Conservation (phyloP, 2,329 filamentous ascomycete genomes). For the Aspergillus nomiae region DNA sequence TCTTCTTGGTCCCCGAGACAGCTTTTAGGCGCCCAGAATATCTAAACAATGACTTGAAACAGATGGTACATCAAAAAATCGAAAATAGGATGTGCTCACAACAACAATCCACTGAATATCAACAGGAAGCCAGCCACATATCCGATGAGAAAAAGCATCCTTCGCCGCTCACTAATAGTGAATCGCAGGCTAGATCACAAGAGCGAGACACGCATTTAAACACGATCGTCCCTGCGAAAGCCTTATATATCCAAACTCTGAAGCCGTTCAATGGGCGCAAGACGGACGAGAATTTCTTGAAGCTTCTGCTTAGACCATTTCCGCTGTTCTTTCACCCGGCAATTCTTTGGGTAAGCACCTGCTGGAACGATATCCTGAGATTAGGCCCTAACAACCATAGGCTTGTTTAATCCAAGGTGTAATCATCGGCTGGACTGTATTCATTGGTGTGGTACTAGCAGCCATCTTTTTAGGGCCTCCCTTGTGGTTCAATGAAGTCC, state of each 20-base stretch:
- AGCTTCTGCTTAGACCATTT: conserved; percentile 70
- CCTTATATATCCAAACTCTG: conserved; percentile 61
- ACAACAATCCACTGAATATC: conserved; percentile 5
- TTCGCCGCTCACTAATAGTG: neutral
- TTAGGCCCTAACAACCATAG: conserved; percentile 24
- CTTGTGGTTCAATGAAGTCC: conserved; percentile 76
- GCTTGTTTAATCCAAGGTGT: conserved; percentile 79
- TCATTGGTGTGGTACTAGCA: conserved; percentile 82
- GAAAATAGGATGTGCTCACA: conserved; percentile 18
- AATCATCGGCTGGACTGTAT: conserved; percentile 93
- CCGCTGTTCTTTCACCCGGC: conserved; percentile 82
- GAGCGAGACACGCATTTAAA: conserved; percentile 10
- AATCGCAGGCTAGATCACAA: neutral
- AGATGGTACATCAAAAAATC: conserved; percentile 29
- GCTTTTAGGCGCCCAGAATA: conserved; percentile 68
- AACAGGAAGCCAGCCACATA: conserved; percentile 15
- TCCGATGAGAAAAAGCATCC: conserved; percentile 11
- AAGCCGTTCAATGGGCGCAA: conserved; percentile 79
- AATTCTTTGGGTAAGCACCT: conserved; percentile 67
- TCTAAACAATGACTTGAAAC: conserved; percentile 69
- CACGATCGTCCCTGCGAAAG: conserved; percentile 47
- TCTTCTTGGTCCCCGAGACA: conserved; percentile 84
- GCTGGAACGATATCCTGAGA: neutral
- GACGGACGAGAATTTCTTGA: conserved; percentile 71
- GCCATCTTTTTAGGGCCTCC: conserved; percentile 79